Evolutionary conservation across 176 grass and related monocot genomes (phyloP).

Genomic region (Leersia perrieri): DNA sequence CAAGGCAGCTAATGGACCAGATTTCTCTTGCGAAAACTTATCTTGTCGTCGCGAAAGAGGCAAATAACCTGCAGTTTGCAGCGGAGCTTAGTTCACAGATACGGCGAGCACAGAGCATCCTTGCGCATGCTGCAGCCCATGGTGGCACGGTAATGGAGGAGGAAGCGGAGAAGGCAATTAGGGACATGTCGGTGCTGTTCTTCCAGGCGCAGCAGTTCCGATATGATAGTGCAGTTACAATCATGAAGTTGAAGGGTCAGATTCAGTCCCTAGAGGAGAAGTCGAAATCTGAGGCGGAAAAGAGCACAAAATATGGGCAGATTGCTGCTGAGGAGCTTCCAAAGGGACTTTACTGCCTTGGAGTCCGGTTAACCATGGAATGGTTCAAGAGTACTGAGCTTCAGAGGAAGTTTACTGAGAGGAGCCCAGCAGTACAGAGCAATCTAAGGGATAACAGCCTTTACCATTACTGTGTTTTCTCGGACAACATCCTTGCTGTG

Average conservation of each 20-base stretch:
- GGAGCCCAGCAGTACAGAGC: slow-evolving; percentile 47
- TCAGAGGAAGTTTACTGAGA: slow-evolving; percentile 62
- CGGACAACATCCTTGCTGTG: slow-evolving; percentile 90
- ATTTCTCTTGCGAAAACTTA: slow-evolving; percentile 92
- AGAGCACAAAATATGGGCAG: slow-evolving; percentile 90
- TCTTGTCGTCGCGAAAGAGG: slow-evolving; percentile 64
- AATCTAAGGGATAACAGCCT: slow-evolving; percentile 80
- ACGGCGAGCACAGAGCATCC: slow-evolving; percentile 58
- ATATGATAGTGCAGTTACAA: slow-evolving; percentile 63
- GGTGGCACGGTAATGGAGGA: slow-evolving; percentile 34
- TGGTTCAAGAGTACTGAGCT: slow-evolving; percentile 75
- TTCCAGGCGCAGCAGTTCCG: slow-evolving; percentile 80
- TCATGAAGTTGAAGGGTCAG: slow-evolving; percentile 92
- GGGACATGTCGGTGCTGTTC: slow-evolving; percentile 74
- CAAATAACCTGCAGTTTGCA: slow-evolving; percentile 76
- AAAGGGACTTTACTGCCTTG: slow-evolving; percentile 92
- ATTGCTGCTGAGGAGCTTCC: slow-evolving; percentile 97
- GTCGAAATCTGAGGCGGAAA: slow-evolving; percentile 74
- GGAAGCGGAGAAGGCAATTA: slow-evolving; percentile 63
- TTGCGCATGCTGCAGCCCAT: slow-evolving; percentile 45
- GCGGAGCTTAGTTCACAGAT: slow-evolving; percentile 67
- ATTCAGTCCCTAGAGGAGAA: slow-evolving; percentile 83
- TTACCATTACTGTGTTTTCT: slow-evolving; percentile 92
- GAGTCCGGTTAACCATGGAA: slow-evolving; percentile 77
- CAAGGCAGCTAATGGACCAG: slow-evolving; percentile 82